Evolutionary conservation across 495 filamentous ascomycete species (phyloP).

Genomic region (Daldinia vernicosa): DNA sequence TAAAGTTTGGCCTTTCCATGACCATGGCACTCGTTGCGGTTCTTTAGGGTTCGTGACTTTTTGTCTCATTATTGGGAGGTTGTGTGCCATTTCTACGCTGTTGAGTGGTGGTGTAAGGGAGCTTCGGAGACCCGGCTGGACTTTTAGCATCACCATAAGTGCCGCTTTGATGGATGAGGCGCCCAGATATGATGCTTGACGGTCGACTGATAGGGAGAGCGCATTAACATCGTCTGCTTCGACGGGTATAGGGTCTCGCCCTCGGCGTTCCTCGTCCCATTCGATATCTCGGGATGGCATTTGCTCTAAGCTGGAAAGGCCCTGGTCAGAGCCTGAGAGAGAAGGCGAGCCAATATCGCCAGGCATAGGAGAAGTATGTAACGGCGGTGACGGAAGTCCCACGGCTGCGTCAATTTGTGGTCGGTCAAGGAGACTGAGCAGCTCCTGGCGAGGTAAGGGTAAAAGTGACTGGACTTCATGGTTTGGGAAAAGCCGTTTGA

Average conservation of each 20-base stretch:
- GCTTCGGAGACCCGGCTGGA: constrained; percentile 69
- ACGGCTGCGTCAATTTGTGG: constrained; percentile 51
- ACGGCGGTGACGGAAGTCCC: constrained; percentile 55
- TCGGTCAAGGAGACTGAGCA: constrained; percentile 60
- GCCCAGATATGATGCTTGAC: constrained; percentile 79
- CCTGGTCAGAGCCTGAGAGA: constrained; percentile 53
- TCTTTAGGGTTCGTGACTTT: constrained; percentile 56
- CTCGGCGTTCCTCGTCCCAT: constrained; percentile 66
- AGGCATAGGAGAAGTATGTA: constrained; percentile 53
- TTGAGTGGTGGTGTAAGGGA: constrained; percentile 64
- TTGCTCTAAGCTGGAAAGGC: constrained; percentile 61
- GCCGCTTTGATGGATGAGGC: constrained; percentile 85
- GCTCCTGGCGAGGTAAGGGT: constrained; percentile 61
- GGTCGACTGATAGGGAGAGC: constrained; percentile 74
- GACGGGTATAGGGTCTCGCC: constrained; percentile 66
- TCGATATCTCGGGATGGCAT: constrained; percentile 63
- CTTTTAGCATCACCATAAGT: constrained; percentile 81
- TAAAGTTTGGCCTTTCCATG: constrained; percentile 68
- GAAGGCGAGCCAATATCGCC: constrained; percentile 57
- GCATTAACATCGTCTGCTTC: constrained; percentile 86
- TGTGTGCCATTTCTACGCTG: constrained; percentile 57
- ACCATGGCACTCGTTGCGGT: constrained; percentile 64
- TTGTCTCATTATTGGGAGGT: constrained; percentile 59
- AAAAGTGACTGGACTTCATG: constrained; percentile 61
- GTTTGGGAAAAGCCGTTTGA: constrained; percentile 63